These are phyloP conservation scores for Laguncularia racemosa DNA, from an alignment of 345 rosid species.

Conservation along the genomic window DNA sequence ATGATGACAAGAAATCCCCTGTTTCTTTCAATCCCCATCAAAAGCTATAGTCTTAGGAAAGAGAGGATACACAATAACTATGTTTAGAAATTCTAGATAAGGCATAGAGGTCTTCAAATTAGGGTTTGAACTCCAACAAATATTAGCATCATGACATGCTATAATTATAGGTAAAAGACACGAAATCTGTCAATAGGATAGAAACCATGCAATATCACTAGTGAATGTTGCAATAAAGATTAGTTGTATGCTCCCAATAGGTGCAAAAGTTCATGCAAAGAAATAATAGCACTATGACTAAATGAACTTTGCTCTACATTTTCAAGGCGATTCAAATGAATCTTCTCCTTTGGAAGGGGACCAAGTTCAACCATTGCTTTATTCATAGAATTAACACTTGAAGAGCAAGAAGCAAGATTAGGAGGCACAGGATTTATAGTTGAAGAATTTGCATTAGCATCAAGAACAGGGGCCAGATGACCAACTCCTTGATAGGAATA, in stretches of 20 bases:
- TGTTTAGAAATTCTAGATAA: slow-evolving; percentile 57
- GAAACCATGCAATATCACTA: no score
- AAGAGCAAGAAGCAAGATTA: slow-evolving; percentile 9
- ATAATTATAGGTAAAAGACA: no score
- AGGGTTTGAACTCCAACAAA: slow-evolving; percentile 71
- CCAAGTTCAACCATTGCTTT: slow-evolving; percentile 13
- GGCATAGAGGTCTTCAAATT: slow-evolving; percentile 55
- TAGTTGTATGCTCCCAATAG: slow-evolving; percentile 48
- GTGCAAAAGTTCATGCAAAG: slow-evolving; percentile 70
- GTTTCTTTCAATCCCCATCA: slow-evolving; percentile 68
- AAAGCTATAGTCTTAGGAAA: slow-evolving; percentile 82
- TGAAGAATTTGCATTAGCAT: no score
- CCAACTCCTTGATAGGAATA: no score
- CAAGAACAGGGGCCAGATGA: no score
- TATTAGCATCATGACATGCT: no score
- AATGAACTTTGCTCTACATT: slow-evolving; percentile 30
- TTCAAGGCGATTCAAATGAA: slow-evolving; percentile 66
- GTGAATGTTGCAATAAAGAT: slow-evolving; percentile 81
- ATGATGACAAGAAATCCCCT: slow-evolving; percentile 93
- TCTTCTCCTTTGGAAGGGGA: slow-evolving; percentile 56
- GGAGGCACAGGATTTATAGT: slow-evolving; percentile 8
- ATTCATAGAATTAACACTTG: slow-evolving; percentile 11
- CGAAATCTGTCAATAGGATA: no score
- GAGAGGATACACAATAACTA: slow-evolving; percentile 73
- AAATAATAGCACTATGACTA: slow-evolving; percentile 40